phyloP scores from a whole-genome alignment of 257 asterid genomes.

The Cynanchum wilfordii region DNA sequence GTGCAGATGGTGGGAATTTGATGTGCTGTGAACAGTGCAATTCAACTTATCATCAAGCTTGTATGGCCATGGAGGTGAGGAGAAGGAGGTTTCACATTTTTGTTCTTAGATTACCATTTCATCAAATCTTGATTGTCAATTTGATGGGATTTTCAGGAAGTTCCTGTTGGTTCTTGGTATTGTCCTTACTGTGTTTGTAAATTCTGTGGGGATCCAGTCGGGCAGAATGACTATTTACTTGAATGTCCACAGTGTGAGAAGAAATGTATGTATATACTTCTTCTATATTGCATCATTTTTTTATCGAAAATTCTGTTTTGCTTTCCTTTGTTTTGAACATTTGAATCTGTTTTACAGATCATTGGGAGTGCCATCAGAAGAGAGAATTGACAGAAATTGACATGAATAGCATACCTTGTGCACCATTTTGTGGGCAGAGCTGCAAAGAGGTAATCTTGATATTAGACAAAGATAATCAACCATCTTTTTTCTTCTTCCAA shows the following conservation, averaged over 20 bases:
- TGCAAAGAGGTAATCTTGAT: conserved; percentile 42
- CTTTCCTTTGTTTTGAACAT: no score
- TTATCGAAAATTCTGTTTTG: no score
- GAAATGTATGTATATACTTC: conserved; percentile 27
- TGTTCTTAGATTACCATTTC: no score
- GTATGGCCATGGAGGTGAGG: conserved; percentile 38
- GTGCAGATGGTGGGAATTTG: conserved; percentile 58
- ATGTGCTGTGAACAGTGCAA: conserved; percentile 49
- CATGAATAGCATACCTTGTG: conserved; percentile 31
- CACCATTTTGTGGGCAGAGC: conserved; percentile 37
- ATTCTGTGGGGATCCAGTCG: conserved; percentile 28
- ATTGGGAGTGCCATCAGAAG: conserved; percentile 45
- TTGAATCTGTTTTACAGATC: conserved; percentile 29
- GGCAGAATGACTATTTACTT: conserved; percentile 17
- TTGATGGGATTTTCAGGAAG: conserved; percentile 23
- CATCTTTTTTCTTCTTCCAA: background rate
- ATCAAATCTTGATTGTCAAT: background rate
- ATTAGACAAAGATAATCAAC: background rate
- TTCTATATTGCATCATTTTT: background rate
- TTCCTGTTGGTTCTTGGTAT: conserved; percentile 34
- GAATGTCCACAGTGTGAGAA: conserved; percentile 51
- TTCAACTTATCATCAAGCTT: conserved; percentile 50
- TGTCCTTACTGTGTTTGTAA: conserved; percentile 40
- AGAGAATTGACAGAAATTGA: conserved; percentile 25
- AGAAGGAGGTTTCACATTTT: background rate